Conservation (phyloP, 768 basidiomycete species). For the Lactifluus pinguis region DNA sequence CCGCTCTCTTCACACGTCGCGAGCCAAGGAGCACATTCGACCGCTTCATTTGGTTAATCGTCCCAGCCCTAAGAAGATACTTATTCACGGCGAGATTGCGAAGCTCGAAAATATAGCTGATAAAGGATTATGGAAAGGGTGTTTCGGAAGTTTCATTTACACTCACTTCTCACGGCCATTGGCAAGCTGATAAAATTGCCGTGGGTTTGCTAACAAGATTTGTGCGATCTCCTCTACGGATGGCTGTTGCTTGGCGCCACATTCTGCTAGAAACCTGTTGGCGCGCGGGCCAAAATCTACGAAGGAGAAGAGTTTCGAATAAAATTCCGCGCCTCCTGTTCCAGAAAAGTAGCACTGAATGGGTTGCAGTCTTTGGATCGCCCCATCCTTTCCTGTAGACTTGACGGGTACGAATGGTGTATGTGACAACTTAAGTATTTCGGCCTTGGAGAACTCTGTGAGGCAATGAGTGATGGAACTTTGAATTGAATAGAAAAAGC, state of each 20-base stretch:
- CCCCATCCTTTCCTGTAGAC: conserved; percentile 23
- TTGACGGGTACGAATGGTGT: conserved; percentile 60
- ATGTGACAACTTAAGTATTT: conserved; percentile 49
- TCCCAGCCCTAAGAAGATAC: conserved; percentile 40
- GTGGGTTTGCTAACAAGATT: conserved; percentile 60
- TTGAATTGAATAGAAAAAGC: conserved; percentile 18
- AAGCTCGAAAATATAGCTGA: conserved; percentile 75
- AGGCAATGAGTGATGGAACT: background rate
- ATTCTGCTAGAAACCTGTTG: conserved; percentile 76
- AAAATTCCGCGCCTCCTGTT: conserved; percentile 46
- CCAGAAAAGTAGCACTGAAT: conserved; percentile 62
- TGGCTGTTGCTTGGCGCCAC: conserved; percentile 83
- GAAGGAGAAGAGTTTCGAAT: conserved; percentile 78
- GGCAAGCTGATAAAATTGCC: conserved; percentile 59
- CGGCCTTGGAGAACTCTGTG: conserved; percentile 47
- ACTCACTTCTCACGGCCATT: conserved; percentile 61
- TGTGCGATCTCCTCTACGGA: conserved; percentile 74
- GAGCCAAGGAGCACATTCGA: conserved; percentile 67
- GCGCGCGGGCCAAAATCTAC: conserved; percentile 80
- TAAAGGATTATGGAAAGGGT: background rate
- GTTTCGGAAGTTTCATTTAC: background rate
- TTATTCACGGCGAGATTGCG: conserved; percentile 79
- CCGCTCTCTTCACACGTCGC: conserved; percentile 42
- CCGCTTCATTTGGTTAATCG: conserved; percentile 55
- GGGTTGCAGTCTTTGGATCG: conserved; percentile 34